A percentile compares a stretch with the other conserved stretches of the same genome.
phyloP scores from a whole-genome alignment of 2,329 filamentous ascomycete genomes.

The Fusarium sp. region DNA sequence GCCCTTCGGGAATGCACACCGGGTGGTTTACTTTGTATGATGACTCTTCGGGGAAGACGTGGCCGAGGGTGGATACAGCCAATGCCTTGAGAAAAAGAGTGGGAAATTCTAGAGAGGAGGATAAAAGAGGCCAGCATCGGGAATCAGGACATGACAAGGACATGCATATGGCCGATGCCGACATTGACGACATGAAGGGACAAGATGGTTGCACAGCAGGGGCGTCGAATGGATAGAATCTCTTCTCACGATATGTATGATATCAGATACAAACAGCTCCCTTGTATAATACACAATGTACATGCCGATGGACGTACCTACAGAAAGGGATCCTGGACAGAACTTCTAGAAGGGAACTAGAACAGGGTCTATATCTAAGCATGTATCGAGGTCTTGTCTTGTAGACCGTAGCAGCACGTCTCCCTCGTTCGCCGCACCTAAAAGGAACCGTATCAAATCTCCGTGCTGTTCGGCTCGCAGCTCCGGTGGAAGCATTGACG shows the following conservation, averaged over 20 bases:
- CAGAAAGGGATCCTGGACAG: not conserved
- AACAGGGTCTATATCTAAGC: not conserved
- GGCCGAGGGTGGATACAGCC: conserved; percentile 24
- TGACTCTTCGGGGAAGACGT: conserved; percentile 4
- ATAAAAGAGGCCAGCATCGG: not conserved
- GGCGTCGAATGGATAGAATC: conserved; percentile 35
- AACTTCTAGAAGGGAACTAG: not conserved
- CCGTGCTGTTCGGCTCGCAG: not conserved
- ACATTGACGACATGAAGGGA: conserved; percentile 9
- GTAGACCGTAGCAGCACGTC: not conserved
- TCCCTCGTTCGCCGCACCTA: not conserved
- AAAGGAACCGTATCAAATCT: not conserved
- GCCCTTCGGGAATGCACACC: not conserved
- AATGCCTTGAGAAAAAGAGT: conserved; percentile 26
- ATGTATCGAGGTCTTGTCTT: not conserved
- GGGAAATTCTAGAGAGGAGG: conserved; percentile 8
- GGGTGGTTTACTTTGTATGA: conserved; percentile 6
- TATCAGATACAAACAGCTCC: conserved; percentile 9
- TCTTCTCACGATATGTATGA: conserved; percentile 36
- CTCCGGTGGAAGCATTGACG: not conserved
- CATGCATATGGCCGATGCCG: conserved; percentile 23
- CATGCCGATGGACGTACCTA: not conserved
- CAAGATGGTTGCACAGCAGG: conserved; percentile 13
- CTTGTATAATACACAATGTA: conserved; percentile 9
- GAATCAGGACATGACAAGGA: conserved; percentile 10